These are phyloP conservation scores for Flaveria bidentis DNA, from an alignment of 129 eudicot species.

Conservation along the genomic window DNA sequence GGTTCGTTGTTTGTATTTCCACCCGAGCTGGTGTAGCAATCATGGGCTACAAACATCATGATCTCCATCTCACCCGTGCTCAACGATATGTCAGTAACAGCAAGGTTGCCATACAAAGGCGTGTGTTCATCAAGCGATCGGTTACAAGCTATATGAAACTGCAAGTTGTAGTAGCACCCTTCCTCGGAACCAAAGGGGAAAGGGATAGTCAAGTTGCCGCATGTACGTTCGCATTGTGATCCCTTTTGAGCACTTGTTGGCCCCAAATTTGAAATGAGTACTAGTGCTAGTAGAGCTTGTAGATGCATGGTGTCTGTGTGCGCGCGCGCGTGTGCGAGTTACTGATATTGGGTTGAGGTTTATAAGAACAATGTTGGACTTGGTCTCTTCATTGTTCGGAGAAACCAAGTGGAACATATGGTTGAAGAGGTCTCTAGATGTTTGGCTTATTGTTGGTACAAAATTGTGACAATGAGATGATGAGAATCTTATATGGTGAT, in stretches of 20 bases:
- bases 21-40: slow-evolving; percentile 24
- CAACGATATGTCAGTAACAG: neutral
- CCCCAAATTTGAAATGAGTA: neutral
- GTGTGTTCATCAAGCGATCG: neutral
- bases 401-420: no score
- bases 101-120: neutral
- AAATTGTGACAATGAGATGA: no score
- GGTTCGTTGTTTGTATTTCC: neutral
- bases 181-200: neutral
- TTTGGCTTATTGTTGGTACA: no score
- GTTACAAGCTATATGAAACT: neutral
- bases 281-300: neutral
- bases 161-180: neutral
- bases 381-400: no score
- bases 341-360: neutral
- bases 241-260: neutral
- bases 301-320: neutral
- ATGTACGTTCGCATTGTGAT: neutral
- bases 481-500: no score
- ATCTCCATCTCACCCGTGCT: slow-evolving; percentile 15
- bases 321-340: neutral
- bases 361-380: no score
- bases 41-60: neutral
- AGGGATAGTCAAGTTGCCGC: neutral
- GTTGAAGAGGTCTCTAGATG: no score